These are phyloP conservation scores for Nigrograna mackinnonii DNA, from an alignment of 2,329 filamentous ascomycete genomes.

Conservation along the genomic window DNA sequence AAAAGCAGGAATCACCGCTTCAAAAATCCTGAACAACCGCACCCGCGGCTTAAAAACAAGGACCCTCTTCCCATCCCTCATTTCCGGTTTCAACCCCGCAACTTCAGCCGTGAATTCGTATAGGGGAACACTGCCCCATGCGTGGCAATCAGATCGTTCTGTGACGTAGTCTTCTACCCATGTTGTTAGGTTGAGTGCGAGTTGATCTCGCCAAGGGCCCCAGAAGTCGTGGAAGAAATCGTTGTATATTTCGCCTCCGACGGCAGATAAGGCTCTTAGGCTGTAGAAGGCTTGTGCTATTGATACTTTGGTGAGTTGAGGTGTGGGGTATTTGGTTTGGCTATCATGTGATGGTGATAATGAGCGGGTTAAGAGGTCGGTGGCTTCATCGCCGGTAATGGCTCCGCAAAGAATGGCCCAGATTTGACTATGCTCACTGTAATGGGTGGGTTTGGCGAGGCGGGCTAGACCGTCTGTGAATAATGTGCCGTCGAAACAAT, in stretches of 20 bases:
- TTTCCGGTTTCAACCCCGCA: no score
- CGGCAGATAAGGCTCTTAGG: constrained; percentile 40
- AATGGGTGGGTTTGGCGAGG: constrained; percentile 23
- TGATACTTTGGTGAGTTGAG: constrained; percentile 26
- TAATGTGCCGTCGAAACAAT: constrained; percentile 29
- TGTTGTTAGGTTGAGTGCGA: constrained; percentile 43
- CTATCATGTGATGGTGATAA: no score
- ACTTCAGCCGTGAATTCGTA: constrained; percentile 48
- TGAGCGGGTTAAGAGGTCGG: neutral
- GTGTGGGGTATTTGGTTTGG: constrained; percentile 6
- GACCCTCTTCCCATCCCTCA: no score
- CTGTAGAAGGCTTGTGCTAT: constrained; percentile 47
- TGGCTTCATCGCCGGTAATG: constrained; percentile 14
- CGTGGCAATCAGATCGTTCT: constrained; percentile 49
- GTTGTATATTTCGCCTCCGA: constrained; percentile 38
- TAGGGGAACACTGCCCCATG: constrained; percentile 48
- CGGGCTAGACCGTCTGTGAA: constrained; percentile 41
- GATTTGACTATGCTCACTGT: constrained; percentile 43
- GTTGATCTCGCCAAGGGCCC: constrained; percentile 43
- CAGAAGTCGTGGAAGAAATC: constrained; percentile 22
- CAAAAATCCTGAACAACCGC: no score
- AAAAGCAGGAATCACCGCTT: no score
- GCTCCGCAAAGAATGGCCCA: constrained; percentile 38
- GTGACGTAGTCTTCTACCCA: constrained; percentile 49
- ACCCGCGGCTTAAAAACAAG: no score